Evolutionary conservation across 164 flowering plant species (phyloP), one percentile per base, ranked within the genome.

Genomic region (Stephania yunnanensis): DNA sequence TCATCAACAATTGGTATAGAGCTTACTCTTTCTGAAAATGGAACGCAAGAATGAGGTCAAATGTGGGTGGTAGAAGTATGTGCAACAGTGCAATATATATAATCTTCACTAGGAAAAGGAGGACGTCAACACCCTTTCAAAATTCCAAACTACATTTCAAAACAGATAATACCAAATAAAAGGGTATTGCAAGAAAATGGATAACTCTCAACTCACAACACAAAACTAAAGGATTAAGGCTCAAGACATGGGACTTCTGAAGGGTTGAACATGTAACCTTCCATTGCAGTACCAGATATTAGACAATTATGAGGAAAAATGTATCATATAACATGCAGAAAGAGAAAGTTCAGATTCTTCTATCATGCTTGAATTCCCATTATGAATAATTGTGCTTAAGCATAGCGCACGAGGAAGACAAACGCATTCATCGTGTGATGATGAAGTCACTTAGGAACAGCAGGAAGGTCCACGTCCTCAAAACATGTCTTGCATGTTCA

Each of bases 1-100:
- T 79, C 82, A 53, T 82, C 78, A 74, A 79, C 80, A 46, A 82
- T 75, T 2, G 84, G 84, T 64, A 79, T 70, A 22, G 76, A 74
- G 70, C 84, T 82, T 46, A 82, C 65, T 72, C 77, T 74, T 71
- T 70, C 84, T 82, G 78, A 12, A 52, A 76, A 77, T 48, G 42
- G 30, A 68, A 25, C 65, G 74, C 46, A 74, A 2, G 22, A 45
- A 70, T 70, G n/a, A 71, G 42, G 53, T 74, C n/a, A 29, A 48
- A 64, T 29, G 19, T 61, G 66, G 66, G 25, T n/a, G 66, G 6
- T 17, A 19, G 22, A 61, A 61, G 9, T 58, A 64, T 30, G 2
- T 61, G 25, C 15, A 50, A 50, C 9, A 50, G 2, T 61, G 25
- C 15, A 50, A 50, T 50, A 50, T 10, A 61, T 17, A 19, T 15